These are phyloP conservation scores for Monosporozyma aerobia DNA, from an alignment of 805 yeast species.

Conservation along the genomic window DNA sequence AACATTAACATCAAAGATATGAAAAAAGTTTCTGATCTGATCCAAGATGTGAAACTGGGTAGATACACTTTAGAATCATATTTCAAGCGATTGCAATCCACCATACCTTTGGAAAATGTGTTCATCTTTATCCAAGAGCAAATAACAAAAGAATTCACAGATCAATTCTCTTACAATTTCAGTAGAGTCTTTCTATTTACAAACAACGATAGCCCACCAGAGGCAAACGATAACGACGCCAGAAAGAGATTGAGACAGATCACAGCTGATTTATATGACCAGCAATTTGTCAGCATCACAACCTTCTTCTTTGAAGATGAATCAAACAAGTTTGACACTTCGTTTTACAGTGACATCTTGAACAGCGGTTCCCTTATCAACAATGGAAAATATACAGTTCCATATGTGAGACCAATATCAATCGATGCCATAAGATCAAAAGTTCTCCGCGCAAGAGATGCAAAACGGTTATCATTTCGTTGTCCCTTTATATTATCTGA, in stretches of 20 bases:
- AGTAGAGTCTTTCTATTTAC: slow-evolving; percentile 65
- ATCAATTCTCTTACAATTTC: slow-evolving; percentile 39
- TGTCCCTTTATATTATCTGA: slow-evolving; percentile 52
- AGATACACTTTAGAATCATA: slow-evolving; percentile 21
- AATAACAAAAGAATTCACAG: slow-evolving; percentile 35
- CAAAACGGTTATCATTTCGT: slow-evolving; percentile 53
- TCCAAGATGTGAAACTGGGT: slow-evolving; percentile 35
- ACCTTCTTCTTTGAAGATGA: slow-evolving; percentile 50
- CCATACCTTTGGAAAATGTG: slow-evolving; percentile 33
- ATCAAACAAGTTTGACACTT: slow-evolving; percentile 33
- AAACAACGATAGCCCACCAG: no score
- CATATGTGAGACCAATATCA: slow-evolving; percentile 35
- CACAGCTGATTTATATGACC: slow-evolving; percentile 50
- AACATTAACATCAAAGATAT: slow-evolving; percentile 50
- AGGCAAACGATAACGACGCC: slow-evolving; percentile 46
- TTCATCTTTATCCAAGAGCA: slow-evolving; percentile 48
- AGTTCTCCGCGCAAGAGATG: slow-evolving; percentile 49
- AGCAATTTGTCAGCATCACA: slow-evolving; percentile 38
- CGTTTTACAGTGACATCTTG: slow-evolving; percentile 48
- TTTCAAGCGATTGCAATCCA: slow-evolving; percentile 22
- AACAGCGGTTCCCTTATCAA: slow-evolving; percentile 15
- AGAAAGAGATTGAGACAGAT: slow-evolving; percentile 45
- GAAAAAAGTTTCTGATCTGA: slow-evolving; percentile 43
- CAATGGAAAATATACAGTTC: slow-evolving; percentile 28
- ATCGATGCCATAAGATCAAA: slow-evolving; percentile 37